Percentiles rank a stretch among this genome's conserved stretches.
Evolutionary conservation across 345 rosid species (phyloP).

Genomic region (Euphorbia peplus): DNA sequence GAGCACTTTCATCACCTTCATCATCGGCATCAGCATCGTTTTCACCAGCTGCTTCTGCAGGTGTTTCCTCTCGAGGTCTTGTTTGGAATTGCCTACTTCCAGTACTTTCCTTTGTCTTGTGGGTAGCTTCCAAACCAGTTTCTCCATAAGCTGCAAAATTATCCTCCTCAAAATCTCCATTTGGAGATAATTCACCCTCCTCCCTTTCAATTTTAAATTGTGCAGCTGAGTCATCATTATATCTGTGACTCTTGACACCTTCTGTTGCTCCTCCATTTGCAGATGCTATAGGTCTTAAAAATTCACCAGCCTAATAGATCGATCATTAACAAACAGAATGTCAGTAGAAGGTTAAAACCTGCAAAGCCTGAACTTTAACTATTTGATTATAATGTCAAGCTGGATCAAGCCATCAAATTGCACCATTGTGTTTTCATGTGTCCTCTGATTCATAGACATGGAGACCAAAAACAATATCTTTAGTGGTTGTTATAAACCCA

Average conservation of each 20-base stretch:
- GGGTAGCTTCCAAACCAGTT: slow-evolving; percentile 48
- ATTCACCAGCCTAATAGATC: slow-evolving; percentile 52
- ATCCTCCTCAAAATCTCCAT: slow-evolving; percentile 89
- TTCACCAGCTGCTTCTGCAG: slow-evolving; percentile 59
- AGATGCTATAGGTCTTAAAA: slow-evolving; percentile 38
- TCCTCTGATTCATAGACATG: not conserved
- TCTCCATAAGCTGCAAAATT: slow-evolving; percentile 72
- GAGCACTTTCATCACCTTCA: slow-evolving; percentile 85
- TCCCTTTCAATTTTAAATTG: slow-evolving; percentile 83
- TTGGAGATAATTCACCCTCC: slow-evolving; percentile 97
- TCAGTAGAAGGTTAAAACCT: not conserved
- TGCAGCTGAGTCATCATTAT: slow-evolving; percentile 42
- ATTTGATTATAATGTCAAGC: not conserved
- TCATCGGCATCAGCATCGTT: slow-evolving; percentile 77
- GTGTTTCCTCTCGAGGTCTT: slow-evolving; percentile 43
- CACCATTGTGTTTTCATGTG: not conserved
- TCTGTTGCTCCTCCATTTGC: slow-evolving; percentile 53
- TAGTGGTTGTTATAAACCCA: too few species aligned
- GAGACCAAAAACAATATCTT: too few species aligned
- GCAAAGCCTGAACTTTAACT: not conserved
- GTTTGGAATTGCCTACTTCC: slow-evolving; percentile 41
- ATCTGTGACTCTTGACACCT: slow-evolving; percentile 44
- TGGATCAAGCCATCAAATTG: not conserved
- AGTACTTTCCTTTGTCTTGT: slow-evolving; percentile 53
- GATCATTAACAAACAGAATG: slow-evolving; percentile 17